Conservation (phyloP, 2,329 filamentous ascomycete species). For the Cladorrhinum sp. region DNA sequence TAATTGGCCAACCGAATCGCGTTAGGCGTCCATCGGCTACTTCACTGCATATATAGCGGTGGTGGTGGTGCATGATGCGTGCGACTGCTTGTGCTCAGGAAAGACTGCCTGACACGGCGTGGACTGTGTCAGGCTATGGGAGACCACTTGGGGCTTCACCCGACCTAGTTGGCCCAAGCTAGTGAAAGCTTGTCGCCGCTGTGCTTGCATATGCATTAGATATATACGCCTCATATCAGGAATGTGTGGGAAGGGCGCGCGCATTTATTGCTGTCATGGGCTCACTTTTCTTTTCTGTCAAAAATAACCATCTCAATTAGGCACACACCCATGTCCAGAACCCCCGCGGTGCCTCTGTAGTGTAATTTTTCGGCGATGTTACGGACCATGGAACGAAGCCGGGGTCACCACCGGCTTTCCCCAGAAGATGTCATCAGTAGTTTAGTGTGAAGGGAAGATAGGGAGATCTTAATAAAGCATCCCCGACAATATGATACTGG, state of each 20-base stretch:
- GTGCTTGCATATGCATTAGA: constrained; percentile 17
- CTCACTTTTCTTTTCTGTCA: neutral
- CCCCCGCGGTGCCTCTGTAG: no score
- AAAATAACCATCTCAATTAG: neutral
- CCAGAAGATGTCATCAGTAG: constrained; percentile 9
- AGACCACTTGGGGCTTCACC: neutral
- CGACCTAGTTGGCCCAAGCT: constrained; percentile 14
- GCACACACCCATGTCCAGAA: neutral
- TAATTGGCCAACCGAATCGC: neutral
- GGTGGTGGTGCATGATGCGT: neutral
- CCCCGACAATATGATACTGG: constrained; percentile 24
- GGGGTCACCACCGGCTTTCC: constrained; percentile 10
- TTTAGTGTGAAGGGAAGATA: neutral
- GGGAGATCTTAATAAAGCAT: constrained; percentile 22
- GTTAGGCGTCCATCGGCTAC: neutral
- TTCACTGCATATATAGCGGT: neutral
- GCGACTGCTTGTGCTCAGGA: neutral
- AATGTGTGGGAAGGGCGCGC: neutral
- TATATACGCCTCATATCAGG: constrained; percentile 3
- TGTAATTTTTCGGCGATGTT: constrained; percentile 6
- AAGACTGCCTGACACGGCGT: neutral
- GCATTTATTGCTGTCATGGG: constrained; percentile 7
- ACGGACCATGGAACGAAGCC: neutral
- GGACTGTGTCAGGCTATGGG: neutral
- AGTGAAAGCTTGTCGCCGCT: constrained; percentile 7